These are phyloP conservation scores for Plasmopara halstedii DNA, from an alignment of 352 stramenopile species.

Conservation along the genomic window DNA sequence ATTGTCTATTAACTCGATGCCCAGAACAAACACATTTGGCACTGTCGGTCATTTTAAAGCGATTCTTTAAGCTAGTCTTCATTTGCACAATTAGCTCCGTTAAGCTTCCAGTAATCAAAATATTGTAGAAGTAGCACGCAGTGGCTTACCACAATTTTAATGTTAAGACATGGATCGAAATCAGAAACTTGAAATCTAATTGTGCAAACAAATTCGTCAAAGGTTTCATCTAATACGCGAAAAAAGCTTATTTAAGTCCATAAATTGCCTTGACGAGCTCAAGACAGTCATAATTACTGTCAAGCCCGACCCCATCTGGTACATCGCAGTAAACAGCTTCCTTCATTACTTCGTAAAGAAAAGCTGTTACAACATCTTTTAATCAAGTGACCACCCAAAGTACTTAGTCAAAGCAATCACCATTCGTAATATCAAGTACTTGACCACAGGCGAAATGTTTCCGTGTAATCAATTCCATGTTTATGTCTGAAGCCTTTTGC, in stretches of 20 bases:
- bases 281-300: constrained; percentile 1
- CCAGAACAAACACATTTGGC: background rate
- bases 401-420: too few species aligned
- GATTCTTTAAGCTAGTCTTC: background rate
- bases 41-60: constrained; percentile 1
- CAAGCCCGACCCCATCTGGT: background rate
- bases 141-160: background rate
- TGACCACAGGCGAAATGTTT: too few species aligned
- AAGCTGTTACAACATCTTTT: constrained; percentile 7
- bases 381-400: background rate
- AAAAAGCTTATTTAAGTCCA: constrained; percentile 3
- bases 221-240: constrained; percentile 2
- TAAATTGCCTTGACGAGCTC: constrained; percentile 9
- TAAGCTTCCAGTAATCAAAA: background rate
- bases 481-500: too few species aligned
- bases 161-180: background rate
- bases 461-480: too few species aligned
- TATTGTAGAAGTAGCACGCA: background rate
- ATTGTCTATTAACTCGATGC: background rate
- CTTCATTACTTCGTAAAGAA: constrained; percentile 8
- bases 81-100: background rate
- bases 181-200: constrained; percentile 2
- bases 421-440: too few species aligned
- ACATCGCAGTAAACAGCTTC: constrained; percentile 1
- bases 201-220: background rate